Evolutionary conservation across 495 filamentous ascomycete genomes (phyloP).

Genomic region (Endocarpon pusillum): DNA sequence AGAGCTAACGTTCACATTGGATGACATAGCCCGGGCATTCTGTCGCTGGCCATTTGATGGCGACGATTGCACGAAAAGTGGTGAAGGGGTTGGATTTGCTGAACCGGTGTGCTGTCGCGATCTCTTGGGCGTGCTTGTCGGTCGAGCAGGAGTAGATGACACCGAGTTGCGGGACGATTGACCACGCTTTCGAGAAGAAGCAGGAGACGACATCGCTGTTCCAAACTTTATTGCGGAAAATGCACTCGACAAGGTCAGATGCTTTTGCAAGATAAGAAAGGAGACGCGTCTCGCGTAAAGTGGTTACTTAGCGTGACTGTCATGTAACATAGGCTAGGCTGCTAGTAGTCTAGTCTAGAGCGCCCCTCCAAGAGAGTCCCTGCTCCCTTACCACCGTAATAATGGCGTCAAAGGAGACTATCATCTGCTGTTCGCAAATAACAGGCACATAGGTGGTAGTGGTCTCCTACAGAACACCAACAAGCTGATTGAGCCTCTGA

Average conservation of each 20-base stretch:
- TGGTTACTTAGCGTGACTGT: too few species aligned
- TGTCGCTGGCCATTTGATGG: conserved; percentile 40
- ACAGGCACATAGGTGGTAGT: too few species aligned
- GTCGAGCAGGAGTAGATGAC: conserved; percentile 25
- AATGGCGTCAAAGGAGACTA: too few species aligned
- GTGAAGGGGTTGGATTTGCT: conserved; percentile 48
- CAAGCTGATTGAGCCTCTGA: too few species aligned
- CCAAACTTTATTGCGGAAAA: background rate
- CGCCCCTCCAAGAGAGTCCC: too few species aligned
- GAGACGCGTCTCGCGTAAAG: conserved; percentile 1
- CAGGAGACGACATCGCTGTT: conserved; percentile 36
- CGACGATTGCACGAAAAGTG: conserved; percentile 69
- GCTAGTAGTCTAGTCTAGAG: too few species aligned
- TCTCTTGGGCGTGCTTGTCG: conserved; percentile 21
- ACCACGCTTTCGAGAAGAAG: conserved; percentile 23
- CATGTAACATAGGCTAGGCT: too few species aligned
- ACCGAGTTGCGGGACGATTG: conserved; percentile 24
- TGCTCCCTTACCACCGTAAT: too few species aligned
- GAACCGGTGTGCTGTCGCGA: conserved; percentile 22
- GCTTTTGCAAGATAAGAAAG: background rate
- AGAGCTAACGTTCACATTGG: conserved; percentile 45
- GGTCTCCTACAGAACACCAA: too few species aligned
- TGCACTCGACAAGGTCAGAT: background rate
- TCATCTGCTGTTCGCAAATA: too few species aligned
- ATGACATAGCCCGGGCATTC: conserved; percentile 35